These are phyloP conservation scores for Francoa sonchifolia DNA, from an alignment of 441 rosid species.

Conservation along the genomic window DNA sequence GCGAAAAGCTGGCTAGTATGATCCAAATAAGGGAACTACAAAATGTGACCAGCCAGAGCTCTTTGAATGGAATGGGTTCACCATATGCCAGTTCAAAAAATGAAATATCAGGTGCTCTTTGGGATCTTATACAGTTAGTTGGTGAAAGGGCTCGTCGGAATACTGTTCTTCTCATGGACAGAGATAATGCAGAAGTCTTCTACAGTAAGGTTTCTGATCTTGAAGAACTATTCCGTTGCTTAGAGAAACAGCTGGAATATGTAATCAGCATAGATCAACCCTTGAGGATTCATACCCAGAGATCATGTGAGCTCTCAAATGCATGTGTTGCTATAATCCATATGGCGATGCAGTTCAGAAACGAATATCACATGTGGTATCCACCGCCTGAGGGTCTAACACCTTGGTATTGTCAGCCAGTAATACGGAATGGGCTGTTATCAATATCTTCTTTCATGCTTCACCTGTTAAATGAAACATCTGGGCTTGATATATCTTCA, in stretches of 20 bases:
- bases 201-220: slow-evolving; percentile 94
- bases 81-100: slow-evolving; percentile 32
- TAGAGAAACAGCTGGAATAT: slow-evolving; percentile 58
- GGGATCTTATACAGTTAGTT: slow-evolving; percentile 91
- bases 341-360: slow-evolving; percentile 53
- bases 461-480: slow-evolving; percentile 41
- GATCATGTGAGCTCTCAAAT: slow-evolving; percentile 73
- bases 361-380: slow-evolving; percentile 78
- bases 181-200: slow-evolving; percentile 95
- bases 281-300: slow-evolving; percentile 45
- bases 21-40: slow-evolving; percentile 83
- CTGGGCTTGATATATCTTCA: slow-evolving; percentile 42
- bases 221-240: slow-evolving; percentile 73
- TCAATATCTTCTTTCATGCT: slow-evolving; percentile 62
- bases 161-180: slow-evolving; percentile 91
- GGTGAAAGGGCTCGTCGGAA: slow-evolving; percentile 85
- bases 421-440: slow-evolving; percentile 77
- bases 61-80: slow-evolving; percentile 32
- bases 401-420: slow-evolving; percentile 61
- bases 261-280: slow-evolving; percentile 52
- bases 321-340: slow-evolving; percentile 55
- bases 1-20: slow-evolving; percentile 93
- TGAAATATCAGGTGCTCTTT: slow-evolving; percentile 67
- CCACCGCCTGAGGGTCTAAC: slow-evolving; percentile 83
- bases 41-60: slow-evolving; percentile 52